Conservation (phyloP, 1,139 yeast genomes). For the Insectozyma bohioensis region DNA sequence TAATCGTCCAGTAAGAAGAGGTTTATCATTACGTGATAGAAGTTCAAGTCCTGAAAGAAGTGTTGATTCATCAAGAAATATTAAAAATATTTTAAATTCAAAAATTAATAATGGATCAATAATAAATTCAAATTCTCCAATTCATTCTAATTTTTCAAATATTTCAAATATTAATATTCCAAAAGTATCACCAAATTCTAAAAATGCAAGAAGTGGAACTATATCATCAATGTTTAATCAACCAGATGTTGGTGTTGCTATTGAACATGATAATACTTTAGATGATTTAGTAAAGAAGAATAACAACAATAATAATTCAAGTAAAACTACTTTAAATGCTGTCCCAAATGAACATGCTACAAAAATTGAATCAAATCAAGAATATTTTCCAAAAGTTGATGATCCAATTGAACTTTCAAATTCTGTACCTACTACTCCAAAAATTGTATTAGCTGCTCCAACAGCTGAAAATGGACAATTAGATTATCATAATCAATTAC, state of each 20-base stretch:
- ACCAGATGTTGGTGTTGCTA: conserved; percentile 5
- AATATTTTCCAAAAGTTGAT: conserved; percentile 9
- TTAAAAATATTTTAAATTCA: conserved; percentile 3
- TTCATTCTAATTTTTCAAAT: too few species aligned
- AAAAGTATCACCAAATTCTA: conserved; percentile 7
- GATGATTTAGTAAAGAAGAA: background rate
- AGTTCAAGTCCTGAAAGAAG: conserved; percentile 8
- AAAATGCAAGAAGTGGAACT: conserved; percentile 3
- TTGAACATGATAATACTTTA: conserved; percentile 8
- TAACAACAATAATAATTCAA: conserved; percentile 5
- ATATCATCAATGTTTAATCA: conserved; percentile 6
- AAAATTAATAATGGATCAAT: conserved; percentile 2
- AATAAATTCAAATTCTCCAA: conserved; percentile 6
- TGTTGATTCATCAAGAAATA: conserved; percentile 6
- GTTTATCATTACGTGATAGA: conserved; percentile 5
- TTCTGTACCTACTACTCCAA: conserved; percentile 1
- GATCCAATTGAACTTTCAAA: too few species aligned
- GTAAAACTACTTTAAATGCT: conserved; percentile 12
- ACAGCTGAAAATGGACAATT: background rate
- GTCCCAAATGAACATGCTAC: conserved; percentile 11
- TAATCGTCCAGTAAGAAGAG: conserved; percentile 6
- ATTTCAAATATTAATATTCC: too few species aligned
- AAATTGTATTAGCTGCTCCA: conserved; percentile 6
- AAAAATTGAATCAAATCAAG: conserved; percentile 7
- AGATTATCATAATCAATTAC: conserved; percentile 6